Percentiles rank a stretch among this genome's conserved stretches.
Evolutionary conservation across 148 eudicot species (phyloP).

Genomic region (Diospyros kaki): DNA sequence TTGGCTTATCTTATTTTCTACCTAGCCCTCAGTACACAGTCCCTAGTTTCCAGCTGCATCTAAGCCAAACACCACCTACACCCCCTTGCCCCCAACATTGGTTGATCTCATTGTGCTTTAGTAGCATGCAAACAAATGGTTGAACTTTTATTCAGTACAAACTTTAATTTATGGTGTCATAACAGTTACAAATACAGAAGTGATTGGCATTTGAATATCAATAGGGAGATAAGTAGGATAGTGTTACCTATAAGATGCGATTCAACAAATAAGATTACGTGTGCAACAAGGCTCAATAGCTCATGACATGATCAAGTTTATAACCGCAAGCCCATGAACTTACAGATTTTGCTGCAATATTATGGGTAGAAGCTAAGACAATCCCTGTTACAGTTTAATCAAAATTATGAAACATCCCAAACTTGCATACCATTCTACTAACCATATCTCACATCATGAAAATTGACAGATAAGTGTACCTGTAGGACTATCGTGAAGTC

Average conservation of each 20-base stretch:
- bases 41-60: no score
- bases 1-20: no score
- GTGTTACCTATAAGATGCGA: background rate
- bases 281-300: background rate
- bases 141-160: background rate
- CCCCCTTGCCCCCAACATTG: no score
- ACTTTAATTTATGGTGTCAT: no score
- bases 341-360: background rate
- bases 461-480: background rate
- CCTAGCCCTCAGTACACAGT: no score
- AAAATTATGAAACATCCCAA: background rate
- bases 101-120: no score
- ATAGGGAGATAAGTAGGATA: background rate
- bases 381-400: background rate
- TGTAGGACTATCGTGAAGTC: background rate
- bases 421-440: background rate
- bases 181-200: background rate
- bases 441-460: background rate
- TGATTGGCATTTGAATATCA: background rate
- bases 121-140: no score
- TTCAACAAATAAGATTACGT: background rate
- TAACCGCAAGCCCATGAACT: background rate
- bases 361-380: background rate
- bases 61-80: no score
- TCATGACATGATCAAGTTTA: background rate